A percentile compares a stretch with the other conserved stretches of the same genome.
Conservation (phyloP, 768 basidiomycete genomes). For the Lactarius pseudohatsudake region DNA sequence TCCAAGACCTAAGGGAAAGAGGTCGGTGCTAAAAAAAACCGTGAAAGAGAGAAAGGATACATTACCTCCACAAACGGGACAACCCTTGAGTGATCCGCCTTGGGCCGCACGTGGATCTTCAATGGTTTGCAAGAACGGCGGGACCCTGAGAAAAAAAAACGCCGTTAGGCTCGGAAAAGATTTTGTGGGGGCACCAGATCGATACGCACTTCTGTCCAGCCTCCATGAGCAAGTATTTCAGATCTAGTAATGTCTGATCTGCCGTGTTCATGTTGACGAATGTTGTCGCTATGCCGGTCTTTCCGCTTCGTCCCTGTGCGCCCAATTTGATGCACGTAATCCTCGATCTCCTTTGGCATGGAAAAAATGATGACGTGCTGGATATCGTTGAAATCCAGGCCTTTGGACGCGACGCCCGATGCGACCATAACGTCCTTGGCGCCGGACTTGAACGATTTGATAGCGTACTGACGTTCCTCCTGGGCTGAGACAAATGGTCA, state of each 20-base stretch:
- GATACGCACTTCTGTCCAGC: constrained; percentile 89
- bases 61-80: constrained; percentile 93
- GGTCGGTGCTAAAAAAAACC: constrained; percentile 3
- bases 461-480: constrained; percentile 98
- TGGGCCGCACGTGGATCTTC: constrained; percentile 87
- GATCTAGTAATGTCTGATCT: constrained; percentile 93
- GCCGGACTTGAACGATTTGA: constrained; percentile 96
- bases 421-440: constrained; percentile 99
- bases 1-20: constrained; percentile 66
- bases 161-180: constrained; percentile 13
- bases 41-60: constrained; percentile 9
- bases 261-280: constrained; percentile 98
- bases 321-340: constrained; percentile 99
- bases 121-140: constrained; percentile 85
- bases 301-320: constrained; percentile 96
- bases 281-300: constrained; percentile 98
- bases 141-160: constrained; percentile 59
- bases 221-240: constrained; percentile 96
- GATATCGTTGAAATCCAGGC: constrained; percentile 97
- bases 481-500: constrained; percentile 57
- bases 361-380: constrained; percentile 99
- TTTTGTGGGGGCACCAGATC: not conserved
- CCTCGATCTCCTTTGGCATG: constrained; percentile 99
- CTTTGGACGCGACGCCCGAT: constrained; percentile 96
- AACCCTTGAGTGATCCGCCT: constrained; percentile 79